These are phyloP conservation scores for Cercospora nicotianae DNA, from an alignment of 2,329 filamentous ascomycete species.

Conservation along the genomic window DNA sequence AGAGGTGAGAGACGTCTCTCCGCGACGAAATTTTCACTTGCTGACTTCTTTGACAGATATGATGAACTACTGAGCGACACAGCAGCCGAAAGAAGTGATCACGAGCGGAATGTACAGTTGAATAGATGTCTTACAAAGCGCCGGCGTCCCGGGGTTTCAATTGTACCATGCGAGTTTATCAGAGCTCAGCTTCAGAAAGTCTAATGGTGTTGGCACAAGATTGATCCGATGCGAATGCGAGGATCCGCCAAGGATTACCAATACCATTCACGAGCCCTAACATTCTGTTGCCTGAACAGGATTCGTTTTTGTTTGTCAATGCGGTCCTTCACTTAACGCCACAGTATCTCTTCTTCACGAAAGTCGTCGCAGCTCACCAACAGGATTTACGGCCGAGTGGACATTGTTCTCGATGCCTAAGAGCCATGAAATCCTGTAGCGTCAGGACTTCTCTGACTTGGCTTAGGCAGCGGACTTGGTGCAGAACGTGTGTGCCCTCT, in stretches of 20 bases:
- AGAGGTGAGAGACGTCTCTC: constrained; percentile 65
- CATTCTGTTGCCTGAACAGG: background rate
- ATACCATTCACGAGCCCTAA: background rate
- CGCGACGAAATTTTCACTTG: constrained; percentile 7
- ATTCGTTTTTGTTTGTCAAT: background rate
- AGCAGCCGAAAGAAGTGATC: background rate
- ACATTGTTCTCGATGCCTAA: background rate
- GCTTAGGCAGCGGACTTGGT: background rate
- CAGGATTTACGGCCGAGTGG: background rate
- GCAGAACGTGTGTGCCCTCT: background rate
- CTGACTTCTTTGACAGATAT: constrained; percentile 32
- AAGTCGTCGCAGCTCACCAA: background rate
- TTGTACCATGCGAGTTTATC: background rate
- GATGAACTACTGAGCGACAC: constrained; percentile 36
- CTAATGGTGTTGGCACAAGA: background rate
- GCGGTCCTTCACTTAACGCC: background rate
- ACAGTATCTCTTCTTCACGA: background rate
- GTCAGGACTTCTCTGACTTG: background rate
- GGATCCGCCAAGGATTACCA: background rate
- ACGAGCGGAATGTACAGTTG: constrained; percentile 8
- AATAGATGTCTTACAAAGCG: constrained; percentile 1
- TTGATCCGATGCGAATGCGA: background rate
- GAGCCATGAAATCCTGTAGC: background rate
- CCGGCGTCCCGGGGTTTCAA: background rate
- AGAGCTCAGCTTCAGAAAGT: background rate